Evolutionary conservation across 306 rosid species (phyloP).

Genomic region (Castanea sativa): DNA sequence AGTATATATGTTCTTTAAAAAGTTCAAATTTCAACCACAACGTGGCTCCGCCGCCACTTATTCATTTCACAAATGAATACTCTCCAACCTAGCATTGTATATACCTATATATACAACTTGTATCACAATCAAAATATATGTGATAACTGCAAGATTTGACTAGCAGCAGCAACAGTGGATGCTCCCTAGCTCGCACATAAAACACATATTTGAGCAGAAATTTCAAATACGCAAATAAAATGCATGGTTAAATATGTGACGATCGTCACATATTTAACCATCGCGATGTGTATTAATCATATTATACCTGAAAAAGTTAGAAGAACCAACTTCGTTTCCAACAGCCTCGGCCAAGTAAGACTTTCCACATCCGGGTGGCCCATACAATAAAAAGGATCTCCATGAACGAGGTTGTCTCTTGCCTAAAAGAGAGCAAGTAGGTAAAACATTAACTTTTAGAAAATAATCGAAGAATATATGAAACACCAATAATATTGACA

Average conservation of each 20-base stretch:
- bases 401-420: constrained; percentile 78
- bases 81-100: too few relatives aligned
- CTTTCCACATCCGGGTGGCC: constrained; percentile 99
- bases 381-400: constrained; percentile 92
- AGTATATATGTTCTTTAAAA: too few relatives aligned
- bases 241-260: neutral
- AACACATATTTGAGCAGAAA: neutral
- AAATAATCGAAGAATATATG: neutral
- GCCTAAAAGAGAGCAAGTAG: constrained; percentile 37
- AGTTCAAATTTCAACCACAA: too few relatives aligned
- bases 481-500: neutral
- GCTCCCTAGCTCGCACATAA: neutral
- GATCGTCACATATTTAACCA: too few relatives aligned
- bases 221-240: neutral
- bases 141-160: neutral
- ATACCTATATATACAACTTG: too few relatives aligned
- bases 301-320: constrained; percentile 89
- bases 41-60: too few relatives aligned
- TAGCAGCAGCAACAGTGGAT: neutral
- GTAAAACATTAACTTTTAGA: constrained; percentile 3
- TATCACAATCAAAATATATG: neutral
- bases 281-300: neutral
- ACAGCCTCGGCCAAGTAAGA: constrained; percentile 99
- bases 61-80: too few relatives aligned
- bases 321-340: constrained; percentile 88